phyloP scores from a whole-genome alignment of 2,329 filamentous ascomycete genomes.

The Aspergillus sp. region DNA sequence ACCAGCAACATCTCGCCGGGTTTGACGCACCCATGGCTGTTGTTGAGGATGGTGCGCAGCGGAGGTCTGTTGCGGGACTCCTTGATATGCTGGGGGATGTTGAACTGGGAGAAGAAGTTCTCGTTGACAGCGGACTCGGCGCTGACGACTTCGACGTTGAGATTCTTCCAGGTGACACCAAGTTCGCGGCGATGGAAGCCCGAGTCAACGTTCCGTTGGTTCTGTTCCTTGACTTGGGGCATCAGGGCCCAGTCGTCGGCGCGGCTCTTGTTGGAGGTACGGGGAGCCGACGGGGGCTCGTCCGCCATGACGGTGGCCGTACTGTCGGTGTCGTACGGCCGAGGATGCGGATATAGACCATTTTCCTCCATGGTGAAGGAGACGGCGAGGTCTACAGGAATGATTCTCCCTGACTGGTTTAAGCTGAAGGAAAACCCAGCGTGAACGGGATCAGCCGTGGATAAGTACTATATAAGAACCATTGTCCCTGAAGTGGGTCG shows the following conservation, averaged over 20 bases:
- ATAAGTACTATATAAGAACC: no score
- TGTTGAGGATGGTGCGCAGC: conserved; percentile 62
- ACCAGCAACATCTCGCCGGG: conserved; percentile 72
- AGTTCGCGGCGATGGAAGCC: conserved; percentile 51
- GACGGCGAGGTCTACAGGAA: no score
- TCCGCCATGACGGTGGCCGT: conserved; percentile 25
- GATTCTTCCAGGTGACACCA: conserved; percentile 63
- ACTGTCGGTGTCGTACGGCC: conserved; percentile 25
- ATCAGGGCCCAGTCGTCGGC: conserved; percentile 51
- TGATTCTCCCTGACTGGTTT: no score
- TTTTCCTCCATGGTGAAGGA: conserved; percentile 10
- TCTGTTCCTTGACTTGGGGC: conserved; percentile 45
- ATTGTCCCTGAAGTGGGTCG: no score
- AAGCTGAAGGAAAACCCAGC: no score
- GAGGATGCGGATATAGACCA: conserved; percentile 5
- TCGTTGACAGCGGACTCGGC: conserved; percentile 64
- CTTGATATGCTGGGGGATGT: conserved; percentile 52
- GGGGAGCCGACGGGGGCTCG: conserved; percentile 14
- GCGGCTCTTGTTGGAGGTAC: conserved; percentile 9
- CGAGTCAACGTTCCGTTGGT: conserved; percentile 45
- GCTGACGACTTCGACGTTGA: conserved; percentile 62
- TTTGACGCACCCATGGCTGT: conserved; percentile 66
- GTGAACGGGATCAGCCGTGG: no score
- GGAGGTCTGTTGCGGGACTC: conserved; percentile 57
- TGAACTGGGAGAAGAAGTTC: conserved; percentile 60